Conservation (phyloP, 176 grass and related monocot species). For the Phyllostachys edulis region DNA sequence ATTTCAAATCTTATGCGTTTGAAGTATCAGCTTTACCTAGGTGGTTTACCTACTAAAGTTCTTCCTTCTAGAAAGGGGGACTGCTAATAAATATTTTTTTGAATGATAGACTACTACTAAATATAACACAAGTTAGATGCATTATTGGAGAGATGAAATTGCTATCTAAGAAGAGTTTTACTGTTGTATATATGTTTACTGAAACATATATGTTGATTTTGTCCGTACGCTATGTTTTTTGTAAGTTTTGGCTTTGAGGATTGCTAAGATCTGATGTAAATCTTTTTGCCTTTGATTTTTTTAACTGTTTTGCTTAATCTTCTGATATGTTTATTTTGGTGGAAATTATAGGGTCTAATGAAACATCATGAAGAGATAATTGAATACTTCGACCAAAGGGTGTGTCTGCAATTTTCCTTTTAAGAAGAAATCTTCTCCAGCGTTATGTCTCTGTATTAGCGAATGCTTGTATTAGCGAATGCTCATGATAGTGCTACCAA, state of each 20-base stretch:
- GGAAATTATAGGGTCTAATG: too few relatives aligned
- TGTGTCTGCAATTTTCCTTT: too few relatives aligned
- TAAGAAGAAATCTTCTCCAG: too few relatives aligned
- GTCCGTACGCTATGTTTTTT: not conserved
- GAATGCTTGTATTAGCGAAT: too few relatives aligned
- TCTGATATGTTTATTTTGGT: too few relatives aligned
- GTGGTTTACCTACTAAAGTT: not conserved
- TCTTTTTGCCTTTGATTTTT: not conserved
- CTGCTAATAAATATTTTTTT: not conserved
- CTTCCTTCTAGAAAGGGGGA: not conserved
- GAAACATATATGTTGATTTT: slow-evolving; percentile 22
- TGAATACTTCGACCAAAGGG: too few relatives aligned
- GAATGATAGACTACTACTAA: not conserved
- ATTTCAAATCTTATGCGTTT: not conserved
- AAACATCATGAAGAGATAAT: too few relatives aligned
- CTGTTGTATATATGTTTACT: slow-evolving; percentile 2
- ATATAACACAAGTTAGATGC: not conserved
- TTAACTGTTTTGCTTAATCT: too few relatives aligned
- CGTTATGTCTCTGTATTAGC: too few relatives aligned
- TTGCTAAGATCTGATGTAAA: not conserved
- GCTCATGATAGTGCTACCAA: too few relatives aligned
- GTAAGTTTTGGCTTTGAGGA: not conserved
- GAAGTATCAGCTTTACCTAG: not conserved
- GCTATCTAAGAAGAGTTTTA: not conserved
- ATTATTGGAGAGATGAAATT: not conserved